Evolutionary conservation across 768 basidiomycete genomes (phyloP).

Genomic region (Auriscalpium orientale): DNA sequence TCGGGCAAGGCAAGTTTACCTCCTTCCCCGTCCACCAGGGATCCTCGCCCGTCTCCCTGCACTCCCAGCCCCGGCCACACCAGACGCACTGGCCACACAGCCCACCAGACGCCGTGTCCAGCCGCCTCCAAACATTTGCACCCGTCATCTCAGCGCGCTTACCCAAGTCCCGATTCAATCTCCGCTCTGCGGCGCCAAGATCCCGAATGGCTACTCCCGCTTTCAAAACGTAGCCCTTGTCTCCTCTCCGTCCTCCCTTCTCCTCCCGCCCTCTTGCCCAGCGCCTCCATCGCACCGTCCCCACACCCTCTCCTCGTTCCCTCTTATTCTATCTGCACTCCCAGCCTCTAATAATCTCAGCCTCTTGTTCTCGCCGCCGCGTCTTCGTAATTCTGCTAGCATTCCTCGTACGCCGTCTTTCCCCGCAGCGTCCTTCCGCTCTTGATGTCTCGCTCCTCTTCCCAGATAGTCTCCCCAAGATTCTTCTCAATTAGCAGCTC

Average conservation of each 20-base stretch:
- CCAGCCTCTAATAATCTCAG: too few relatives aligned
- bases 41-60: not conserved
- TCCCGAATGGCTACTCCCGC: conserved; percentile 14
- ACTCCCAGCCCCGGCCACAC: not conserved
- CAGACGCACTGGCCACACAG: not conserved
- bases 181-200: conserved; percentile 18
- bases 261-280: conserved; percentile 1
- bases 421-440: not conserved
- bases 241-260: conserved; percentile 1
- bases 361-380: too few relatives aligned
- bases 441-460: not conserved
- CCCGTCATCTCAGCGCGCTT: not conserved
- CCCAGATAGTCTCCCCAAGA: not conserved
- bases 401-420: too few relatives aligned
- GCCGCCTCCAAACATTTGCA: not conserved
- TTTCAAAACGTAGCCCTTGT: conserved; percentile 11
- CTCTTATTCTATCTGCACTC: too few relatives aligned
- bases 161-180: conserved; percentile 8
- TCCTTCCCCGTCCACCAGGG: not conserved
- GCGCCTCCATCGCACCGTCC: not conserved
- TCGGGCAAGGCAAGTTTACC: conserved; percentile 10
- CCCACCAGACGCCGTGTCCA: not conserved
- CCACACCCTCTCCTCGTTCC: not conserved
- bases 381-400: too few relatives aligned
- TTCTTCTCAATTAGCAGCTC: not conserved